phyloP scores from a whole-genome alignment of 768 basidiomycete genomes.

The Phlegmacium glaucopus region DNA sequence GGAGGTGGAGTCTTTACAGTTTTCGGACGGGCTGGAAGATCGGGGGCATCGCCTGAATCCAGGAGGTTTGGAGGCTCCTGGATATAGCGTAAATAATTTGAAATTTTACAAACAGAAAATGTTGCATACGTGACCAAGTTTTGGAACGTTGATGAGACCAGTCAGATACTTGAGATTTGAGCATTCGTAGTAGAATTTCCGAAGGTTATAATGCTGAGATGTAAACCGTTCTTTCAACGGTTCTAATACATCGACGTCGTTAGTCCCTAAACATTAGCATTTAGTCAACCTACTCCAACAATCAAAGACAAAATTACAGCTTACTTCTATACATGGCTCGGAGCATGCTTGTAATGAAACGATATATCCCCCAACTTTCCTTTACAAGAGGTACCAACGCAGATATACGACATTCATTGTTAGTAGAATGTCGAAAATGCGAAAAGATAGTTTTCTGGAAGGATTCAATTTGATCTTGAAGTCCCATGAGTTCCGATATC shows the following conservation, averaged over 20 bases:
- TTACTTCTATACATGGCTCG: constrained; percentile 93
- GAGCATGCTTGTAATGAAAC: constrained; percentile 98
- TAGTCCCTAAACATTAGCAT: constrained; percentile 59
- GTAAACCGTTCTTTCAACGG: constrained; percentile 85
- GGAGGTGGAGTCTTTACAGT: constrained; percentile 65
- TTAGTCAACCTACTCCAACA: not conserved
- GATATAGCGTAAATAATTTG: constrained; percentile 1
- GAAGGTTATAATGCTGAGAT: constrained; percentile 87
- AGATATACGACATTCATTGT: constrained; percentile 98
- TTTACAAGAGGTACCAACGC: constrained; percentile 95
- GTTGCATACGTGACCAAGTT: constrained; percentile 76
- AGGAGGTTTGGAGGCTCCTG: constrained; percentile 96
- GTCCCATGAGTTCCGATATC: constrained; percentile 93
- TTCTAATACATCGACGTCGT: constrained; percentile 84
- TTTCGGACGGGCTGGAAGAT: constrained; percentile 80
- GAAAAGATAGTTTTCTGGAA: constrained; percentile 98
- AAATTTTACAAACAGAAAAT: not conserved
- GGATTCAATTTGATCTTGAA: constrained; percentile 98
- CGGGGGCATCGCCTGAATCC: constrained; percentile 80
- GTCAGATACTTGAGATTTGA: constrained; percentile 98
- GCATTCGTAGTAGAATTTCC: constrained; percentile 99
- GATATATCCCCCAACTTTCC: constrained; percentile 98
- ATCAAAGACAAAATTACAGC: constrained; percentile 17
- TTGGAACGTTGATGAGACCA: constrained; percentile 96
- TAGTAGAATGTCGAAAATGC: constrained; percentile 85